These are phyloP conservation scores for Botryococcus braunii DNA, from an alignment of 163 green algal genomes.

Conservation along the genomic window DNA sequence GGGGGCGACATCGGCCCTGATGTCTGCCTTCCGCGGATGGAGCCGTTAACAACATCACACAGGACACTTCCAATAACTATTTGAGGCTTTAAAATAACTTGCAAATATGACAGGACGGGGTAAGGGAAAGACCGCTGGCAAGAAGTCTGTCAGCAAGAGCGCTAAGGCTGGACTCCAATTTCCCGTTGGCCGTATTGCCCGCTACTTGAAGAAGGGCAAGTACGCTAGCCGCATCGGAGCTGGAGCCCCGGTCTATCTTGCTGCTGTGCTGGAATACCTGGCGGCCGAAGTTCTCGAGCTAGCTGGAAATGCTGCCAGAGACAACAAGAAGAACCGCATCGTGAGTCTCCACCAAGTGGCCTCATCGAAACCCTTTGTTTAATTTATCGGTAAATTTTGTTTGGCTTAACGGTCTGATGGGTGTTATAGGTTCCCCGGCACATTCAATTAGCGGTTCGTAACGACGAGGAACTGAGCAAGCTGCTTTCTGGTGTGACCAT, in stretches of 20 bases:
- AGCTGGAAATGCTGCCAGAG: slow-evolving; percentile 76
- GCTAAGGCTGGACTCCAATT: slow-evolving; percentile 95
- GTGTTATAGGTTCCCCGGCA: slow-evolving; percentile 78
- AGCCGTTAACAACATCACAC: no score
- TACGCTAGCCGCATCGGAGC: slow-evolving; percentile 79
- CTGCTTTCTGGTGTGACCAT: slow-evolving; percentile 65
- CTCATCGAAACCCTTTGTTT: no score
- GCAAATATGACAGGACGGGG: slow-evolving; percentile 42
- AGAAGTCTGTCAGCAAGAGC: slow-evolving; percentile 80
- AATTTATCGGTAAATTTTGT: no score
- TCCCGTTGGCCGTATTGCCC: slow-evolving; percentile 86
- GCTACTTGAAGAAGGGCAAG: slow-evolving; percentile 91
- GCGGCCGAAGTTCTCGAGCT: slow-evolving; percentile 83
- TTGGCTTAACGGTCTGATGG: no score
- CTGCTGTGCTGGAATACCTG: slow-evolving; percentile 54
- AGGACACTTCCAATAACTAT: no score
- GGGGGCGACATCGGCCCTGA: no score
- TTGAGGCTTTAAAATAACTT: neutral
- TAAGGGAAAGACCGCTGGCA: slow-evolving; percentile 59
- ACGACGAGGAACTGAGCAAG: slow-evolving; percentile 97
- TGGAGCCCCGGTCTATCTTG: slow-evolving; percentile 54
- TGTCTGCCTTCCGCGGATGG: no score
- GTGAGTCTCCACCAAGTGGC: slow-evolving; percentile 81
- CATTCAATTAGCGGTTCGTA: slow-evolving; percentile 95
- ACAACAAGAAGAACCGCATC: slow-evolving; percentile 92